Percentiles rank a stretch among this genome's conserved stretches.
phyloP scores from a whole-genome alignment of 495 filamentous ascomycete species.

The Podospora pseudocomata region DNA sequence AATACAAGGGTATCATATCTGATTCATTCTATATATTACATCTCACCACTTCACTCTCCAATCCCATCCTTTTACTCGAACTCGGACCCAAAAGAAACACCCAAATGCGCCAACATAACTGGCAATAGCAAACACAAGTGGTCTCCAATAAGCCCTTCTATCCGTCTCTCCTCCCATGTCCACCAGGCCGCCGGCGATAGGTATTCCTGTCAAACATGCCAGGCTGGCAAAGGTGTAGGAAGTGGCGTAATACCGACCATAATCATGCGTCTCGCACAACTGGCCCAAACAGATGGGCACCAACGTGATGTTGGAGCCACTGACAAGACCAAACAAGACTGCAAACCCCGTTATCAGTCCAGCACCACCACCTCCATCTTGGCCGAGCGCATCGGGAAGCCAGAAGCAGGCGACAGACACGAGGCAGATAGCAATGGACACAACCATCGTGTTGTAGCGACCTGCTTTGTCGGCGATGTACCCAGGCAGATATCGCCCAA shows the following conservation, averaged over 20 bases:
- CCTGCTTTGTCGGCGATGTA: not conserved
- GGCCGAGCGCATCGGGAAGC: not conserved
- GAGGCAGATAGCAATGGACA: not conserved
- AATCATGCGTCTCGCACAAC: constrained; percentile 4
- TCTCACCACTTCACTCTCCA: not conserved
- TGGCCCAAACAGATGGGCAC: not conserved
- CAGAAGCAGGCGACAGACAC: not conserved
- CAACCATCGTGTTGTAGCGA: constrained; percentile 1
- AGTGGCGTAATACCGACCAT: constrained; percentile 1
- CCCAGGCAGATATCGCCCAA: not conserved
- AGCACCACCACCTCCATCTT: not conserved
- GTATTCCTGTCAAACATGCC: not conserved
- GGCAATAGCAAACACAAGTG: not conserved
- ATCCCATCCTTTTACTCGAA: not conserved
- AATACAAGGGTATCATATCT: no score
- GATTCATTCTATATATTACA: no score
- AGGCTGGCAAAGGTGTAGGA: not conserved
- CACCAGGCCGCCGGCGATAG: not conserved
- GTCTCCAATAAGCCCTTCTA: not conserved
- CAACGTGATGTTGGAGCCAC: constrained; percentile 4
- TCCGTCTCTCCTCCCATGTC: not conserved
- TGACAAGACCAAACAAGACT: not conserved
- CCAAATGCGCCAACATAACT: not conserved
- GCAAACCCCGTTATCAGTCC: constrained; percentile 3
- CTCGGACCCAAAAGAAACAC: not conserved